Base-by-base conservation (phyloP, 805 yeast genomes). In the Cyberlindnera maclurae region DNA sequence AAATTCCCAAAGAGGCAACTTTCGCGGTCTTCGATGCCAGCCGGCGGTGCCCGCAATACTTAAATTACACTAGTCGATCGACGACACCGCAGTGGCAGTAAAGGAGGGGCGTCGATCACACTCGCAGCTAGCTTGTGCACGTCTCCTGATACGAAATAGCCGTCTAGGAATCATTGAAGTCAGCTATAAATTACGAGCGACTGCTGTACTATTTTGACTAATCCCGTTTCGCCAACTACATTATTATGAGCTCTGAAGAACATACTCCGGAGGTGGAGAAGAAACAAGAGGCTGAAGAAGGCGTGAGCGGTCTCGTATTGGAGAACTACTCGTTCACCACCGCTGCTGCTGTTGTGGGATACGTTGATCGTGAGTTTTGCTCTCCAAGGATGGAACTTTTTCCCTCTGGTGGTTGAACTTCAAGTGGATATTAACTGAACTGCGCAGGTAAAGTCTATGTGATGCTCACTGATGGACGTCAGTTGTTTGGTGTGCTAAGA, bases 321-420 rank as follows among this genome's bases (percentile, higher is more conserved):
- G 90, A 82, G 60, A 78, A 86, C 31, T 84, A 82, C 53, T 82
- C 89, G 16, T 84, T 84, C 62, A 84, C 93, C 34, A 84, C 94
- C 0, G 85, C 94, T 1, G 95, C 95, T 3, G 90, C 93, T n/a
- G 75, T 84, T 32, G 87, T 84, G 22, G 90, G 93, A 12, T 81
- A 88, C 18, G 89, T 84, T 12, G 93, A 84, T 59, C 73, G 87
- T 53, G 68, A 60, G 59, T 54, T 11, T 15, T 22, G 3, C 5
- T 32, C 12, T 30, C 24, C n/a, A n/a, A n/a, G n/a, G n/a, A n/a
- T n/a, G n/a, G n/a, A n/a, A n/a, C n/a, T n/a, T n/a, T n/a, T n/a
- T n/a, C n/a, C n/a, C n/a, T n/a, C n/a, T n/a, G n/a, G n/a, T 20
- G 5, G 24, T 20, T 5, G 24, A 20, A 20, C 24, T 20, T 11